Percentiles rank a stretch among this genome's conserved stretches.
Evolutionary conservation across 331 rosid genomes (phyloP).

Genomic region (Rosa hybrid): DNA sequence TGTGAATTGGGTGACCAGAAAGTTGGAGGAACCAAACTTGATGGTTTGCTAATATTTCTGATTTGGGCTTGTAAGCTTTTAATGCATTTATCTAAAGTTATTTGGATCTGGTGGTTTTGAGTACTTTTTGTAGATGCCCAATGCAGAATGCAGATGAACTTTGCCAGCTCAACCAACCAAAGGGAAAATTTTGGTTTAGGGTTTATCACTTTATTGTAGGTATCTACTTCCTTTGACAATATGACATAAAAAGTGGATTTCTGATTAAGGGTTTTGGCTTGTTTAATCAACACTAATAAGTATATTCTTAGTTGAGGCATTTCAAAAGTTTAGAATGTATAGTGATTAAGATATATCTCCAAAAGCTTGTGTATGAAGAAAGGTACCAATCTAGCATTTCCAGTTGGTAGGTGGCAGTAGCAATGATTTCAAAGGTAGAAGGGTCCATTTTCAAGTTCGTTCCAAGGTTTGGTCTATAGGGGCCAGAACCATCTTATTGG

Average conservation of each 20-base stretch:
- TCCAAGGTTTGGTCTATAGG: background rate
- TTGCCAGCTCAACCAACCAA: background rate
- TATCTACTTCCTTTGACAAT: background rate
- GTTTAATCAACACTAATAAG: background rate
- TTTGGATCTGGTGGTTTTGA: background rate
- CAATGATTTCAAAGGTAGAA: background rate
- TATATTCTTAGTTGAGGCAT: background rate
- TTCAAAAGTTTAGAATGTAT: background rate
- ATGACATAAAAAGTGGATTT: background rate
- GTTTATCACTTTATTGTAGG: background rate
- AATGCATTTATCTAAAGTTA: background rate
- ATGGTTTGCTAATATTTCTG: background rate
- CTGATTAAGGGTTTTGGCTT: background rate
- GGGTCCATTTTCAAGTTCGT: background rate
- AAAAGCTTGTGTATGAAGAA: constrained; percentile 7
- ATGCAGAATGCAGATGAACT: background rate
- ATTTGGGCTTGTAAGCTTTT: background rate
- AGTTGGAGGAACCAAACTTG: constrained; percentile 6
- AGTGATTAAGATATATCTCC: background rate
- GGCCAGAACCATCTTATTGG: constrained; percentile 20
- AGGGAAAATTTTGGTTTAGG: background rate
- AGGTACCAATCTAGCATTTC: background rate
- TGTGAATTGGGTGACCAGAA: background rate
- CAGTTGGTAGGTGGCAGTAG: constrained; percentile 18
- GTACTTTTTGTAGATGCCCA: background rate